Evolutionary conservation across 2,329 filamentous ascomycete species (phyloP).

Genomic region (Penicillium sp.): DNA sequence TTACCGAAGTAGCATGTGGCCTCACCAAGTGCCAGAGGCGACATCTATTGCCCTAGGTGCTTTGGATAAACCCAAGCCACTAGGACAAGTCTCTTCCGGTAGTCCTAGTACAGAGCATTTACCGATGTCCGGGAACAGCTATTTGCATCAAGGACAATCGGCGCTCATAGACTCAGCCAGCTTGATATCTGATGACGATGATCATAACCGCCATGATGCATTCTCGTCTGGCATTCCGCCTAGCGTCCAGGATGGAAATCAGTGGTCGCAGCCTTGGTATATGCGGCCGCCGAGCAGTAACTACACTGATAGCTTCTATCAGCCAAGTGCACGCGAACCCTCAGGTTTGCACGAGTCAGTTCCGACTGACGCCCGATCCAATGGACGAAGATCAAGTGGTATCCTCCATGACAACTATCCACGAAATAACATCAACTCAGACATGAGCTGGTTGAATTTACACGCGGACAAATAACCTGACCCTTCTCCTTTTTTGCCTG

Average conservation of each 20-base stretch:
- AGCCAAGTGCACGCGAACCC: slow-evolving; percentile 18
- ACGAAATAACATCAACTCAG: slow-evolving; percentile 29
- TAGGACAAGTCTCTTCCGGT: slow-evolving; percentile 37
- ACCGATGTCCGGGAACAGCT: slow-evolving; percentile 24
- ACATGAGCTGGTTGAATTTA: slow-evolving; percentile 45
- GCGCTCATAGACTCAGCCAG: slow-evolving; percentile 43
- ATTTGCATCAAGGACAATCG: slow-evolving; percentile 37
- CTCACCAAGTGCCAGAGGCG: slow-evolving; percentile 20
- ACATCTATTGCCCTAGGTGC: slow-evolving; percentile 13
- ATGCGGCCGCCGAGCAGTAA: slow-evolving; percentile 31
- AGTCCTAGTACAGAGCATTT: slow-evolving; percentile 41
- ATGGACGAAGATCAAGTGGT: slow-evolving; percentile 28
- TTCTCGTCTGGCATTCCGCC: slow-evolving; percentile 26
- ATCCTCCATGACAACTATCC: slow-evolving; percentile 26
- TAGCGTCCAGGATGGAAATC: slow-evolving; percentile 23
- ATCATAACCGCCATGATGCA: slow-evolving; percentile 24
- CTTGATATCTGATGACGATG: slow-evolving; percentile 29
- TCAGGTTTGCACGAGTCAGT: slow-evolving; percentile 17
- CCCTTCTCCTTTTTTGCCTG: neutral
- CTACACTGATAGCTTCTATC: slow-evolving; percentile 38
- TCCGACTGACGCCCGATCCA: slow-evolving; percentile 13
- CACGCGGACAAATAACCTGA: slow-evolving; percentile 9
- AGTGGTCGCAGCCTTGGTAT: slow-evolving; percentile 18
- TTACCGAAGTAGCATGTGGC: slow-evolving; percentile 39
- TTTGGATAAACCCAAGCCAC: slow-evolving; percentile 35